Evolutionary conservation across 106 monocot genomes (phyloP).

Genomic region (Dioscorea dumetorum): DNA sequence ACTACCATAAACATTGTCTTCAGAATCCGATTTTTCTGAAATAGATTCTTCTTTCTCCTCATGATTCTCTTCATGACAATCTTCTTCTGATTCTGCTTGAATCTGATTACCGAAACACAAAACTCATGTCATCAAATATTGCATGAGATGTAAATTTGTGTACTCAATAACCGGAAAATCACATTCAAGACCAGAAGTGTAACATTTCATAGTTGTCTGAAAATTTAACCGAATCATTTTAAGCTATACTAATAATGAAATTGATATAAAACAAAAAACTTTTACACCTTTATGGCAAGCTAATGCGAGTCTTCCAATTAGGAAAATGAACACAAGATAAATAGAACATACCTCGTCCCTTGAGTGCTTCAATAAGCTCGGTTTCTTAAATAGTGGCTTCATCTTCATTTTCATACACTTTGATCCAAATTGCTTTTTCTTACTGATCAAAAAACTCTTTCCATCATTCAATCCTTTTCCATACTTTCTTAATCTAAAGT

Average conservation of each 20-base stretch:
- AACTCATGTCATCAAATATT: conserved; percentile 1
- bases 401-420: conserved; percentile 26
- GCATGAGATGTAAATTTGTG: background rate
- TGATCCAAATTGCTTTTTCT: conserved; percentile 9
- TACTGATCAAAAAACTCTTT: conserved; percentile 11
- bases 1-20: background rate
- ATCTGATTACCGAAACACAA: conserved; percentile 14
- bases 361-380: conserved; percentile 8
- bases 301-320: too few relatives aligned
- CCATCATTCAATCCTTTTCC: conserved; percentile 16
- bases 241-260: too few relatives aligned
- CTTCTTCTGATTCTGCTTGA: conserved; percentile 9
- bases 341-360: conserved; percentile 35
- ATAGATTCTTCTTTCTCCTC: conserved; percentile 12
- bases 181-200: too few relatives aligned
- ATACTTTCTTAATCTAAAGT: conserved; percentile 9
- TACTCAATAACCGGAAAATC: too few relatives aligned
- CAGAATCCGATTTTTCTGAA: conserved; percentile 3
- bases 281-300: too few relatives aligned
- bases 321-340: background rate
- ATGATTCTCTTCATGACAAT: conserved; percentile 1
- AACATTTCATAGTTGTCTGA: too few relatives aligned
- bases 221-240: too few relatives aligned
- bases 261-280: too few relatives aligned
- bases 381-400: background rate